Evolutionary conservation across 495 filamentous ascomycete species (phyloP), one percentile per base, ranked within the genome.

Genomic region (Lophiotrema nucula): DNA sequence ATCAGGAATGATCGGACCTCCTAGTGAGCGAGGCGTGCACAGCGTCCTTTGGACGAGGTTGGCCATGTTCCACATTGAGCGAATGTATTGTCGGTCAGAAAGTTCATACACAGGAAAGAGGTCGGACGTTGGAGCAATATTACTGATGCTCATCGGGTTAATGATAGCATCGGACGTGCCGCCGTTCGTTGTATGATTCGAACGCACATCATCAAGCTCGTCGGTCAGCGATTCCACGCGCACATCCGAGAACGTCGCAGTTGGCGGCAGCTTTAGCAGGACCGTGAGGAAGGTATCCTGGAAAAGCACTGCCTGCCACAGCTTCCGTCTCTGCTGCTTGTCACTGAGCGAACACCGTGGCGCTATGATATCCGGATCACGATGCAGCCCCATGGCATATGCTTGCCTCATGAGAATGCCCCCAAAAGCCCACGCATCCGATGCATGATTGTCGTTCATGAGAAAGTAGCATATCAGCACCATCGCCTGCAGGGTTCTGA

Each of bases 221-320:
- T 74, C 72, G 16, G 62, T 63, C 25, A 88, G 78, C 49, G 86
- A 84, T 38, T 86, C 85, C 8, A 87, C 81, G 24, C 72, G 78
- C 24, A 88, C 84, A 67, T 89, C 86, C 5, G 82, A 86, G 69
- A 88, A 85, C 1, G 82, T 88, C n/a, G 84, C 81, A 27, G 76
- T 81, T 0, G 86, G 86, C 0, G 86, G 86, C 0, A 89, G 76
- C 26, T 85, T 84, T 12, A 89, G 76, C 2, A 88, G 79, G 12
- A 89, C 83, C n/a, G 84, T 88, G 3, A 89, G 76, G 73, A 88
- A 88, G 13, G 86, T 89, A 66, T 89, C 86, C 69, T 89, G 86
- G 15, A 88, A 77, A 10, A 88, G 72, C 12, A 89, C 83, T 3
- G 86, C 84, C 66, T 88, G 85, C 86, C 86, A 89, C 0, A 89